Base-by-base conservation (phyloP, 306 rosid genomes). In the Castanea sativa region DNA sequence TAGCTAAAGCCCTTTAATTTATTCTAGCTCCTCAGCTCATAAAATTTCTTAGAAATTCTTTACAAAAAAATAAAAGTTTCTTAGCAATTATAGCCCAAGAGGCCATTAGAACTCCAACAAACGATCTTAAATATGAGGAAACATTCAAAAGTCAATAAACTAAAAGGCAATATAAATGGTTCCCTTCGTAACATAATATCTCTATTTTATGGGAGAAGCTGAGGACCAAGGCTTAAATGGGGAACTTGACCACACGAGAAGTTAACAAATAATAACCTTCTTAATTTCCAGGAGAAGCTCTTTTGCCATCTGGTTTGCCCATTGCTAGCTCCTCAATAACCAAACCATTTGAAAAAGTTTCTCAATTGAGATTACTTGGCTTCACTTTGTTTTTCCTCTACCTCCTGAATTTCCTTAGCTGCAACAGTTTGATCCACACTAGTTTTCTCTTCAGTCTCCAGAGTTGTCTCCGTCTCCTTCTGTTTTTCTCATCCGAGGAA, bases 301-400 rank as follows among this genome's bases (percentile, higher is more conserved):
- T 83, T 86, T 89, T 93, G 79, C 99, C 98, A 89, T 96, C 94
- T 57, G 99, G 99, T 82, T 89, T 89, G 73, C 98, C 96, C 98
- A 96, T 93, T 69, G 80, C 77, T 12, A 90, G 53, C 29, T 93
- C 97, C 88, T 96, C 98, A 8, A 93, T 83, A 56, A 89, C 90
- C 90, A 96, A 85, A 56, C 97, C 98, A 89, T 96, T 93, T 57
- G 92, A 51, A 84, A 72, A 91, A 76, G 93, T 5, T 91, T 86
- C 89, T 88, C 76, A 85, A 85, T 61, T 90, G 89, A 69, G 89
- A 89, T 81, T 96, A 84, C 78, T 89, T 89, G 77, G 81, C 79
- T 63, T 88, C 87, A 6, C 70, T 65, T 59, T 83, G 78, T 73
- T 79, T 79, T 73, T 85, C 87, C 67, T 69, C 86, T 78, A 70